Evolutionary conservation across 148 eudicot genomes (phyloP).

Genomic region (Pharnaceum exiguum): DNA sequence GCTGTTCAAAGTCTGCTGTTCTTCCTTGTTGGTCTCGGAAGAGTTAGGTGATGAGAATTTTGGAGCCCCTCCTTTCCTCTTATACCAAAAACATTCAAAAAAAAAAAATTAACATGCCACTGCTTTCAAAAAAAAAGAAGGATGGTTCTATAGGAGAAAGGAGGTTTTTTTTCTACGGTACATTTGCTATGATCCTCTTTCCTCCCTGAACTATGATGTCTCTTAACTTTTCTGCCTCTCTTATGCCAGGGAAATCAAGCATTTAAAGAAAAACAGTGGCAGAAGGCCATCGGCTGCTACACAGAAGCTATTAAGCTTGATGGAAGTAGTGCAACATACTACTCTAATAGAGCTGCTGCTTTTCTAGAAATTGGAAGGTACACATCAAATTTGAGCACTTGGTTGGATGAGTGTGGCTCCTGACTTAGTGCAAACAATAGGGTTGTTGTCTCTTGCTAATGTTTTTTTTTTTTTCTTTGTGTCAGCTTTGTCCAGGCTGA

Average conservation of each 20-base stretch:
- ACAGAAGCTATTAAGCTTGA: conserved; percentile 85
- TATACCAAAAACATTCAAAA: no score
- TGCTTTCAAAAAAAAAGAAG: not conserved
- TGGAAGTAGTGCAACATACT: conserved; percentile 73
- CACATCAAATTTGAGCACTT: not conserved
- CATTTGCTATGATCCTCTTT: not conserved
- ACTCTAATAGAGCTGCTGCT: conserved; percentile 84
- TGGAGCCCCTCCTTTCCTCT: no score
- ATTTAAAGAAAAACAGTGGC: conserved; percentile 78
- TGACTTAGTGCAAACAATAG: not conserved
- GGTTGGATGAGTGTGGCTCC: not conserved
- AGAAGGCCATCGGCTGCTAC: conserved; percentile 68
- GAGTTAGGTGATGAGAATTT: no score
- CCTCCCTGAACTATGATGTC: conserved; percentile 4
- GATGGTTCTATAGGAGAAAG: not conserved
- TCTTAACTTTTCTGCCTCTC: not conserved
- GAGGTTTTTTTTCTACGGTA: not conserved
- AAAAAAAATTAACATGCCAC: no score
- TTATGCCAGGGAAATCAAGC: conserved; percentile 78
- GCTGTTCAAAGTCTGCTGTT: no score
- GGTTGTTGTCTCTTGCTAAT: not conserved
- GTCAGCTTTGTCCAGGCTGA: conserved; percentile 77
- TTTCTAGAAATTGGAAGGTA: conserved; percentile 75
- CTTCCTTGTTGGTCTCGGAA: no score
- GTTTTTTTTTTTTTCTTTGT: not conserved